Evolutionary conservation across 1,284 basidiomycete genomes (phyloP), one percentile per base, ranked within the genome.

Genomic region (Fistulinella cinereoalba): DNA sequence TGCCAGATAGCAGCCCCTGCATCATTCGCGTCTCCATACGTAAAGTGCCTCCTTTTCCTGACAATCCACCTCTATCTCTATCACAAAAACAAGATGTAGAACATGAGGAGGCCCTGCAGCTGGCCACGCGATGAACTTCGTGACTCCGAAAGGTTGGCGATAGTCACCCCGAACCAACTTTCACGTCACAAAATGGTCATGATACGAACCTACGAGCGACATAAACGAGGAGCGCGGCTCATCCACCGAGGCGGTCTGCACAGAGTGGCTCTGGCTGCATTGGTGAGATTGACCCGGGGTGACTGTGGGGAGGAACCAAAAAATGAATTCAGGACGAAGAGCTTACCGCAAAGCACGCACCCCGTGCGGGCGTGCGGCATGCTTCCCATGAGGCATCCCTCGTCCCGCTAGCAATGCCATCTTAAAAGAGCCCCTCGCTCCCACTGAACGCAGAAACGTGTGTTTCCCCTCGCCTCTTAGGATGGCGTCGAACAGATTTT

Each of bases 401-500:
- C 42, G 52, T 37, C 49, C 45, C 44, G 45, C 50, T 47, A 37
- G 29, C 34, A 50, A 50, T 25, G 41, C 46, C 49, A 46, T 50
- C 50, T 58, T 61, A 58, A 58, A 60, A 46, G 39, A 37, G 23
- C 47, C 54, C 56, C 42, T 40, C 46, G 42, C 32, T 39, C 41
- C 29, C 41, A 33, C 39, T 36, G 28, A 12, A 25, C 37, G 44
- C 48, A 56, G 46, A 60, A 62, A 36, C 34, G 34, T 12, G 34
- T 36, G 34, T 36, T 36, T 36, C 25, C 36, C n/a, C 31, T 47
- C 46, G 43, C 50, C 44, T 29, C 36, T 21, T 45, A 37, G n/a
- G 46, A 64, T 60, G 61, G 61, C 57, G 43, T 47, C 61, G 43
- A 47, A 12, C 46, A 60, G 61, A 31, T 56, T 56, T 24, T 61